Evolutionary conservation across 345 rosid genomes (phyloP).

Genomic region (Firmiana major): DNA sequence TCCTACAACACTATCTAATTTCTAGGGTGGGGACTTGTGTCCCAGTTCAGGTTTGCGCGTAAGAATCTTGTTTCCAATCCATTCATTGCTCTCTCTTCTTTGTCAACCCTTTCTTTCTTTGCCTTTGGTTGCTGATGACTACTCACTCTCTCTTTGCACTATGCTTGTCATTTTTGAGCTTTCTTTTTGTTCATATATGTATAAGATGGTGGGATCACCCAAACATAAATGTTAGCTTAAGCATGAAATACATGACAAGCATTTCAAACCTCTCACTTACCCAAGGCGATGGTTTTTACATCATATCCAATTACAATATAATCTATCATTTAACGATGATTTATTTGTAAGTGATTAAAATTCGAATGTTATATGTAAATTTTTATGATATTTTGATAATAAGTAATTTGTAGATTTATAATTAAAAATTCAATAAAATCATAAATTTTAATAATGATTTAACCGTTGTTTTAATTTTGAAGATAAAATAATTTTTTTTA

Average conservation of each 20-base stretch:
- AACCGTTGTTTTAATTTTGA: too few relatives aligned
- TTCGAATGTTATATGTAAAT: too few relatives aligned
- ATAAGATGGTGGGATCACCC: neutral
- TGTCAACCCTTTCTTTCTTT: too few relatives aligned
- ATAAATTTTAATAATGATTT: too few relatives aligned
- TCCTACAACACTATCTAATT: neutral
- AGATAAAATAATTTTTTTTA: too few relatives aligned
- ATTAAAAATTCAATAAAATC: too few relatives aligned
- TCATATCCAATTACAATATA: too few relatives aligned
- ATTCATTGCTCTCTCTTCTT: neutral
- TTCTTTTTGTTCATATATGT: constrained; percentile 9
- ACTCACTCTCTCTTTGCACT: neutral
- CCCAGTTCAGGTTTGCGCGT: constrained; percentile 6
- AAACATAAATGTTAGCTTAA: neutral
- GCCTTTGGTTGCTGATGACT: neutral
- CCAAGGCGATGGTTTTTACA: neutral
- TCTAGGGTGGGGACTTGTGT: constrained; percentile 34
- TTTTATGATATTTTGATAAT: too few relatives aligned
- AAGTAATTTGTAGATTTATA: too few relatives aligned
- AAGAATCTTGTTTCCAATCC: neutral
- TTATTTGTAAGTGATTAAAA: too few relatives aligned
- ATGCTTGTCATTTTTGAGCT: neutral
- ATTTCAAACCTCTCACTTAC: neutral
- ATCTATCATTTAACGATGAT: too few relatives aligned
- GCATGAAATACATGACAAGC: neutral